Conservation (phyloP, 768 basidiomycete genomes). For the Brasilioporus rufonigricans region DNA sequence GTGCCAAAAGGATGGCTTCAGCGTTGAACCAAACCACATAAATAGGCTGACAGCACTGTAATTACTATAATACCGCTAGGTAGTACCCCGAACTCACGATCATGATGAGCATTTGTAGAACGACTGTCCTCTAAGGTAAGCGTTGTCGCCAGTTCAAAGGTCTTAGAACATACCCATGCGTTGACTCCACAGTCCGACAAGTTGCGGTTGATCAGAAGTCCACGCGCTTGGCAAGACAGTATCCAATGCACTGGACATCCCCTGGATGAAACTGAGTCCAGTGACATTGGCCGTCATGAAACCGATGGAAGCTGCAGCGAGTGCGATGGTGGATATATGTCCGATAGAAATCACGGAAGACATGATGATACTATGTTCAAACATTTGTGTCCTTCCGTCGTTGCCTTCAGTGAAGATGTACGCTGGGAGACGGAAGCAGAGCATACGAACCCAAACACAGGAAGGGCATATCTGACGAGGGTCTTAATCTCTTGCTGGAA, state of each 20-base stretch:
- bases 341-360: constrained; percentile 89
- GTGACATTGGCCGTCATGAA: constrained; percentile 70
- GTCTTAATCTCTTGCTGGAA: constrained; percentile 31
- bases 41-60: constrained; percentile 41
- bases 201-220: constrained; percentile 81
- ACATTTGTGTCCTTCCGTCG: constrained; percentile 54
- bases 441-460: constrained; percentile 65
- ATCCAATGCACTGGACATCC: constrained; percentile 83
- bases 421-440: background rate
- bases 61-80: background rate
- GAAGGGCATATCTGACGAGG: constrained; percentile 63
- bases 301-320: constrained; percentile 78
- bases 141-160: background rate
- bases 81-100: constrained; percentile 45
- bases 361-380: constrained; percentile 86
- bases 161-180: constrained; percentile 61
- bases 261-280: constrained; percentile 68
- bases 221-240: constrained; percentile 93
- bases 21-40: constrained; percentile 78
- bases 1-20: constrained; percentile 67
- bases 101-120: constrained; percentile 31
- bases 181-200: constrained; percentile 90
- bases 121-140: constrained; percentile 9
- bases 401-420: background rate
- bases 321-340: constrained; percentile 84